A percentile compares a stretch with the other conserved stretches of the same genome.
Evolutionary conservation across 108 stramenopile genomes (phyloP).

Genomic region (Nitzschia inconspicua): DNA sequence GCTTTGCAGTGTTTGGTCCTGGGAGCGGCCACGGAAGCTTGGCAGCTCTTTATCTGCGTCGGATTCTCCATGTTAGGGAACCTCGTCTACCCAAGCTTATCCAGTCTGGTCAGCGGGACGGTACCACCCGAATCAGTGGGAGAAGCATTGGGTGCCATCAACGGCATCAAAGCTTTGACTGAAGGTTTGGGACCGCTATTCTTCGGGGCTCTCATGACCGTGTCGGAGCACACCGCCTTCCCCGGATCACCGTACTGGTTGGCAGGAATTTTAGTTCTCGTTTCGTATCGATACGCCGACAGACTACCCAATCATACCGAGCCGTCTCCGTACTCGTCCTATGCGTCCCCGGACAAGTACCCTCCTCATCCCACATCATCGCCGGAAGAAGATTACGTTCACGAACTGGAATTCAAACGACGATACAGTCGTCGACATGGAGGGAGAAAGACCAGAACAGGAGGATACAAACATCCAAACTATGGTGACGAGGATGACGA

Average conservation of each 20-base stretch:
- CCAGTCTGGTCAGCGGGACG: conserved; percentile 79
- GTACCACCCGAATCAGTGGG: conserved; percentile 84
- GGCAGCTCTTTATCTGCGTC: conserved; percentile 88
- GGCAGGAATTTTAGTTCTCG: conserved; percentile 46
- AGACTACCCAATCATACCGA: conserved; percentile 40
- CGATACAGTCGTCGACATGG: conserved; percentile 5
- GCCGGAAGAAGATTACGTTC: conserved; percentile 39
- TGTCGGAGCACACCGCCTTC: conserved; percentile 59
- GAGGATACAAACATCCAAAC: not conserved
- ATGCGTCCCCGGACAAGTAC: too few relatives aligned
- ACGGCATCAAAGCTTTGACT: conserved; percentile 94
- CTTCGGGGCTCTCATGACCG: conserved; percentile 77
- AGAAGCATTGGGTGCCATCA: conserved; percentile 92
- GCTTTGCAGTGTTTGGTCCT: conserved; percentile 86
- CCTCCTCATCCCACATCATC: not conserved
- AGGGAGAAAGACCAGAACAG: too few relatives aligned
- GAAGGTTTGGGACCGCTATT: conserved; percentile 86
- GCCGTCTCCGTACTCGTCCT: not conserved
- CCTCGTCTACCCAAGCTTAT: conserved; percentile 91
- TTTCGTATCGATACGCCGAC: conserved; percentile 42
- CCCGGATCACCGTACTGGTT: conserved; percentile 77
- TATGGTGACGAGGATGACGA: conserved; percentile 4
- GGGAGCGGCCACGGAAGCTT: conserved; percentile 65
- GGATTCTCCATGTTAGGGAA: conserved; percentile 78
- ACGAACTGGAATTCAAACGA: conserved; percentile 50